Evolutionary conservation across 306 rosid genomes (phyloP).

Genomic region (Dryas alaskensis): DNA sequence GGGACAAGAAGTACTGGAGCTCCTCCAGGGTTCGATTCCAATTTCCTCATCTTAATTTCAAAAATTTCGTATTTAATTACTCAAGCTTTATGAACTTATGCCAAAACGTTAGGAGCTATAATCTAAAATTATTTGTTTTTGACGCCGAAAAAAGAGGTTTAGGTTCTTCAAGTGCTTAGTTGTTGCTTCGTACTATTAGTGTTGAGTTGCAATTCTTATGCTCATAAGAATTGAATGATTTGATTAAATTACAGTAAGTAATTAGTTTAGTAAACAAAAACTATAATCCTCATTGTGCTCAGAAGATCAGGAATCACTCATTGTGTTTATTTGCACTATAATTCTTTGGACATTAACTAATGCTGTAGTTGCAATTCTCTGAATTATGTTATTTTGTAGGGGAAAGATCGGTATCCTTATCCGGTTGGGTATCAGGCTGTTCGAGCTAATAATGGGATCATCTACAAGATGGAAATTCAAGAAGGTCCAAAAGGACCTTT

Average conservation of each 20-base stretch:
- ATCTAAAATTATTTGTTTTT: no score
- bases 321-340: not conserved
- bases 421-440: constrained; percentile 69
- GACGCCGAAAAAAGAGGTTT: not conserved
- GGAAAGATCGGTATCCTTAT: constrained; percentile 92
- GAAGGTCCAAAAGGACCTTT: constrained; percentile 82
- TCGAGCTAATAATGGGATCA: constrained; percentile 63
- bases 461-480: constrained; percentile 68
- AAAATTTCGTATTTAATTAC: not conserved
- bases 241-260: not conserved
- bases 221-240: not conserved
- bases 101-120: not conserved
- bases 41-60: constrained; percentile 3
- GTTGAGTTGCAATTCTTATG: not conserved
- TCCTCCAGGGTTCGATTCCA: constrained; percentile 68
- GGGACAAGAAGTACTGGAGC: constrained; percentile 97
- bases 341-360: not conserved
- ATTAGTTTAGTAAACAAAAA: not conserved
- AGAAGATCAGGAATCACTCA: not conserved
- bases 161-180: not conserved
- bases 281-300: not conserved
- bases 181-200: not conserved
- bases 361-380: not conserved
- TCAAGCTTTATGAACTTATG: not conserved
- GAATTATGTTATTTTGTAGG: constrained; percentile 40